phyloP scores from a whole-genome alignment of 2,329 filamentous ascomycete genomes.

The Ascochyta clinopodiicola region DNA sequence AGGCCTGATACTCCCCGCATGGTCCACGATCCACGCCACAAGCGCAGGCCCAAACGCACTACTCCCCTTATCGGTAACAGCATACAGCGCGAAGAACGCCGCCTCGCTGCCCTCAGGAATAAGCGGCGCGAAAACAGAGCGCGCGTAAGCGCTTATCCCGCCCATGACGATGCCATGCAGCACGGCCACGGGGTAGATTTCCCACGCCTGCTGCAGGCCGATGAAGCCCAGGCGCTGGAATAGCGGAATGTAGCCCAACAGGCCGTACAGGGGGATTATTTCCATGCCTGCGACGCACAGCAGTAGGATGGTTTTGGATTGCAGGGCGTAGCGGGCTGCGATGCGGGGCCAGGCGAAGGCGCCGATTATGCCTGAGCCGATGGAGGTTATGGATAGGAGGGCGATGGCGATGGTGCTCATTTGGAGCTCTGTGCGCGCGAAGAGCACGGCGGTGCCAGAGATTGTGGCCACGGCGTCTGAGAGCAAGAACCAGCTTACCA shows the following conservation, averaged over 20 bases:
- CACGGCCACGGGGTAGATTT: constrained; percentile 87
- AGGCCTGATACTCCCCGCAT: constrained; percentile 49
- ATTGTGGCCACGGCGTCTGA: constrained; percentile 93
- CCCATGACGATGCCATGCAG: constrained; percentile 90
- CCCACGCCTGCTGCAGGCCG: constrained; percentile 85
- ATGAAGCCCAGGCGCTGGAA: constrained; percentile 74
- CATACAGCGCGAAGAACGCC: constrained; percentile 91
- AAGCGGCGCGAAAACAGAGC: constrained; percentile 85
- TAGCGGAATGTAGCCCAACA: constrained; percentile 81
- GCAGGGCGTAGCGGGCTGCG: constrained; percentile 69
- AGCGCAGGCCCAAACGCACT: constrained; percentile 90
- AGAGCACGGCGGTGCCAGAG: constrained; percentile 90
- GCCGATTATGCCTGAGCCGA: constrained; percentile 81
- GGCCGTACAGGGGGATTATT: constrained; percentile 85
- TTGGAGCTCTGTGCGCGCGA: constrained; percentile 86
- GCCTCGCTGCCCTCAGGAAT: constrained; percentile 92
- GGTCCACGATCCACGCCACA: constrained; percentile 86
- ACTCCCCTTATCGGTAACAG: constrained; percentile 93
- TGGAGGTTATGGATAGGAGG: constrained; percentile 88
- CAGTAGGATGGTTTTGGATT: constrained; percentile 82
- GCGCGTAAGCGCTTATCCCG: constrained; percentile 85
- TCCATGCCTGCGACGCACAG: constrained; percentile 86
- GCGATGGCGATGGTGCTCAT: constrained; percentile 88
- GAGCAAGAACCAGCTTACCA: constrained; percentile 87
- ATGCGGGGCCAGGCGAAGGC: constrained; percentile 87